These are phyloP conservation scores for Murraya paniculata DNA, from an alignment of 345 rosid species.

Conservation along the genomic window DNA sequence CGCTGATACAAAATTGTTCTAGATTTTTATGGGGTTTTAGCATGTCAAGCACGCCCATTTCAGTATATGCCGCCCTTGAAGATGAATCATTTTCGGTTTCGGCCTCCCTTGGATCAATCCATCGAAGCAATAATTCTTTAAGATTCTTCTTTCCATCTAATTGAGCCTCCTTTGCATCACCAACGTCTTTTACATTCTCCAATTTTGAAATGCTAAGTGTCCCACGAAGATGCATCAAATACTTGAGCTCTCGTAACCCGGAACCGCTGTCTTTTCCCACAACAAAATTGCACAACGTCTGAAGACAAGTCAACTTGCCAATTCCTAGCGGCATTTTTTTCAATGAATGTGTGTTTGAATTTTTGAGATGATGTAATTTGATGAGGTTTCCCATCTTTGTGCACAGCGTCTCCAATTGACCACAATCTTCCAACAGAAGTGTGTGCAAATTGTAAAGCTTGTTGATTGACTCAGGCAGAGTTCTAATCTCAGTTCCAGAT, in stretches of 20 bases:
- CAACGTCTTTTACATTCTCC: background rate
- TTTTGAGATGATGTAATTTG: background rate
- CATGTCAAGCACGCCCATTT: background rate
- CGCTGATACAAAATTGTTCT: background rate
- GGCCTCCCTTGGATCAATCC: no score
- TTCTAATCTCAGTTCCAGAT: background rate
- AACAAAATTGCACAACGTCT: background rate
- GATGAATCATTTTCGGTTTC: no score
- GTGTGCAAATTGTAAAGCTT: constrained; percentile 9
- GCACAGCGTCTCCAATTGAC: background rate
- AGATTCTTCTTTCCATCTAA: constrained; percentile 25
- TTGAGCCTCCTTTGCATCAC: constrained; percentile 20
- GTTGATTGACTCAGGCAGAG: background rate
- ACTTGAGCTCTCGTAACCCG: background rate
- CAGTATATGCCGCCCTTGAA: background rate
- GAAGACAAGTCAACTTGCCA: background rate
- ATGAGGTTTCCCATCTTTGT: background rate
- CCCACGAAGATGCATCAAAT: background rate
- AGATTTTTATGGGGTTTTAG: constrained; percentile 3
- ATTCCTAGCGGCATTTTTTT: constrained; percentile 3
- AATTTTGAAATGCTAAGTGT: background rate
- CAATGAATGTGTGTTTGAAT: background rate
- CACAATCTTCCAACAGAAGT: background rate
- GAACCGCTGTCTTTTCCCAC: constrained; percentile 3
- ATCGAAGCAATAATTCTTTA: constrained; percentile 10